These are phyloP conservation scores for Backusella parvicylindrica DNA, from an alignment of 192 early-diverging fungal species.

Conservation along the genomic window DNA sequence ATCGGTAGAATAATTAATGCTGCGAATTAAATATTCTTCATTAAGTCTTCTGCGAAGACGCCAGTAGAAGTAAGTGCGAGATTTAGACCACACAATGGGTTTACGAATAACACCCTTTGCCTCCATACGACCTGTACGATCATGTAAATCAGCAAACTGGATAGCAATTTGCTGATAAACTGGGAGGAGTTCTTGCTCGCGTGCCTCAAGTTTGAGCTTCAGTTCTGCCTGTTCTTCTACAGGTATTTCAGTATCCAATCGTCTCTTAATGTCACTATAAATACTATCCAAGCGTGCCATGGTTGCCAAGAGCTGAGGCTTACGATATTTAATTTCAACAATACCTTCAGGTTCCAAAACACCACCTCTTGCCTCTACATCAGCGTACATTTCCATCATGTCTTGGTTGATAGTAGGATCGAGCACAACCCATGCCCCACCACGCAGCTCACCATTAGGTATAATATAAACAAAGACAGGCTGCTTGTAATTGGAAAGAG, in stretches of 20 bases:
- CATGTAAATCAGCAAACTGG: slow-evolving; percentile 97
- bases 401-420: slow-evolving; percentile 95
- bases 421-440: slow-evolving; percentile 96
- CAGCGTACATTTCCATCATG: slow-evolving; percentile 99
- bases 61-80: slow-evolving; percentile 90
- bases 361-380: slow-evolving; percentile 84
- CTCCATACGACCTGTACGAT: slow-evolving; percentile 91
- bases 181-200: slow-evolving; percentile 83
- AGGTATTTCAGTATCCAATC: slow-evolving; percentile 47
- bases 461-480: slow-evolving; percentile 98
- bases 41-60: slow-evolving; percentile 76
- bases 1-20: slow-evolving; percentile 45
- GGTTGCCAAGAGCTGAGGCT: slow-evolving; percentile 83
- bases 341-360: slow-evolving; percentile 96
- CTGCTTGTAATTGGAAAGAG: slow-evolving; percentile 88
- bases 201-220: slow-evolving; percentile 67
- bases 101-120: slow-evolving; percentile 89
- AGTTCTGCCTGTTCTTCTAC: slow-evolving; percentile 62
- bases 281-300: slow-evolving; percentile 88
- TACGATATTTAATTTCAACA: slow-evolving; percentile 97
- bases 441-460: slow-evolving; percentile 91
- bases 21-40: slow-evolving; percentile 72
- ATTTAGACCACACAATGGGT: slow-evolving; percentile 71
- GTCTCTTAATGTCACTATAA: slow-evolving; percentile 70
- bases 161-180: slow-evolving; percentile 93